Percentiles rank a stretch among this genome's conserved stretches.
phyloP scores from a whole-genome alignment of 768 basidiomycete species.

The Pholiota microspora region DNA sequence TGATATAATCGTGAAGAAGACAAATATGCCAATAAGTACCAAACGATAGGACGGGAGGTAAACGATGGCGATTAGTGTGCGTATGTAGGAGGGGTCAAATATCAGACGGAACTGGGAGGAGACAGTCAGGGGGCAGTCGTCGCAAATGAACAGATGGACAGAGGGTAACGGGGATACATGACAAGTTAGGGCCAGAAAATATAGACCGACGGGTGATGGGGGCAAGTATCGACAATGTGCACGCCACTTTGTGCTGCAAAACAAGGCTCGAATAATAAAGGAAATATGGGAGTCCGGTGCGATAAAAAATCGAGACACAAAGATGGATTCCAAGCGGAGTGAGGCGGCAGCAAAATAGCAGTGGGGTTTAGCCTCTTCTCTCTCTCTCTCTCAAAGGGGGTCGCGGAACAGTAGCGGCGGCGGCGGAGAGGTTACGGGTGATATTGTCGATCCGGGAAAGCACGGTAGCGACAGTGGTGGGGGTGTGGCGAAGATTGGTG shows the following conservation, averaged over 20 bases:
- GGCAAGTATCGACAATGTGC: conserved; percentile 15
- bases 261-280: conserved; percentile 19
- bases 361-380: background rate
- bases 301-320: conserved; percentile 9
- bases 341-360: background rate
- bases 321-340: conserved; percentile 10
- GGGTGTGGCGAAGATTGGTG: conserved; percentile 3
- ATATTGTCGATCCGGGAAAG: conserved; percentile 20
- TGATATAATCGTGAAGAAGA: conserved; percentile 5
- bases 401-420: conserved; percentile 4
- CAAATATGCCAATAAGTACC: conserved; percentile 17
- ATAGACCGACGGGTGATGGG: conserved; percentile 2
- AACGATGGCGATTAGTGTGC: conserved; percentile 27
- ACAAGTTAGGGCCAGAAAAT: conserved; percentile 17
- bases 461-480: conserved; percentile 19
- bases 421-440: background rate
- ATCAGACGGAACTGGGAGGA: too few species aligned
- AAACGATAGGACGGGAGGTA: conserved; percentile 19
- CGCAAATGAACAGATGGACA: conserved; percentile 2
- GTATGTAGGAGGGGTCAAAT: conserved; percentile 33
- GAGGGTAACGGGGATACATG: conserved; percentile 16
- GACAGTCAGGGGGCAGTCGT: conserved; percentile 3
- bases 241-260: conserved; percentile 14
- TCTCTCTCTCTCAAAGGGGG: conserved; percentile 8
- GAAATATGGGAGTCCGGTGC: conserved; percentile 19